Evolutionary conservation across 2,329 filamentous ascomycete genomes (phyloP).

Genomic region (Myriosclerotinia scirpicola): DNA sequence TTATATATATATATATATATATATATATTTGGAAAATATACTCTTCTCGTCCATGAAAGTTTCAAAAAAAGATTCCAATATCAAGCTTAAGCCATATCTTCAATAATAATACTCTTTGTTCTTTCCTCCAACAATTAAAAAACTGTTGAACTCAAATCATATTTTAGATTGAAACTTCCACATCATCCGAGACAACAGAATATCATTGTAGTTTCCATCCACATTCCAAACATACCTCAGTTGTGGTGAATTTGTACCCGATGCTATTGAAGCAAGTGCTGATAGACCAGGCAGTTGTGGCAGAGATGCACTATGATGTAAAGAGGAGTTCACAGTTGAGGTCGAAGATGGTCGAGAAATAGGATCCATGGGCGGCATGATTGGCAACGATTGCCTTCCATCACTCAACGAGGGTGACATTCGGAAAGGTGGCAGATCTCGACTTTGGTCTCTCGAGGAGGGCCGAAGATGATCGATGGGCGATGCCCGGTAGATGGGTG

Average conservation of each 20-base stretch:
- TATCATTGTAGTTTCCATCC: conserved; percentile 10
- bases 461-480: conserved; percentile 52
- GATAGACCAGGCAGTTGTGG: conserved; percentile 56
- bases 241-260: conserved; percentile 50
- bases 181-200: conserved; percentile 14
- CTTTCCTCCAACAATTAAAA: neutral
- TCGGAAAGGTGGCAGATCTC: conserved; percentile 49
- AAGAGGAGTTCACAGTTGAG: conserved; percentile 48
- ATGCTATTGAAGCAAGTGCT: conserved; percentile 56
- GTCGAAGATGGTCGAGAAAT: conserved; percentile 55
- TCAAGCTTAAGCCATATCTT: neutral
- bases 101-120: neutral
- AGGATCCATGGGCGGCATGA: conserved; percentile 46
- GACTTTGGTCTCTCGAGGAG: conserved; percentile 49
- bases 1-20: neutral
- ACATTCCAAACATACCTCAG: conserved; percentile 48
- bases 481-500: conserved; percentile 56
- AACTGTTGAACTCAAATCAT: neutral
- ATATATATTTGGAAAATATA: neutral
- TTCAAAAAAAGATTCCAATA: neutral
- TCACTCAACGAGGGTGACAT: conserved; percentile 48
- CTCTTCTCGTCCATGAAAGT: neutral
- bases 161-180: neutral
- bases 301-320: conserved; percentile 45
- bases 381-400: conserved; percentile 49